A percentile compares a stretch with the other conserved stretches of the same genome.
phyloP scores from a whole-genome alignment of 352 stramenopile genomes.

The Phytophthora idaei region DNA sequence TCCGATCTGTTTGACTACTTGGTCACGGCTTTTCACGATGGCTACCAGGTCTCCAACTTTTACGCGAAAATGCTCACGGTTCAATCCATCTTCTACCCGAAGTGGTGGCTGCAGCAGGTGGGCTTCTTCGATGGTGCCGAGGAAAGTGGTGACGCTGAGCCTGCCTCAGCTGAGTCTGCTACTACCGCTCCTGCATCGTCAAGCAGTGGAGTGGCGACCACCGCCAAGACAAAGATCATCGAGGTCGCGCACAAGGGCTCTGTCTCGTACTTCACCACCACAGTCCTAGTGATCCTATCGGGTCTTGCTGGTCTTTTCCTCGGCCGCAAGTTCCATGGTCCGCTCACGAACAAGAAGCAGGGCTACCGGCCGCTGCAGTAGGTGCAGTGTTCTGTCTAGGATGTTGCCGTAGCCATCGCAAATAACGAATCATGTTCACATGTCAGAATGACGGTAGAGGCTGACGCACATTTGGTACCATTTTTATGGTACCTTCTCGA shows the following conservation, averaged over 20 bases:
- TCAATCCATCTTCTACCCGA: slow-evolving; percentile 79
- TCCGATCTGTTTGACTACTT: slow-evolving; percentile 70
- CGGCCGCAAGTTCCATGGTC: slow-evolving; percentile 58
- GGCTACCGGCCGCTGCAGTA: slow-evolving; percentile 59
- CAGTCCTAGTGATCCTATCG: slow-evolving; percentile 55
- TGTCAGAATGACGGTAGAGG: slow-evolving; percentile 21
- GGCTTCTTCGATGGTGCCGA: slow-evolving; percentile 65
- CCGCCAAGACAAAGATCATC: slow-evolving; percentile 19
- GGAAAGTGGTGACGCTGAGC: slow-evolving; percentile 14
- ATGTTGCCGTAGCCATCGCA: slow-evolving; percentile 18
- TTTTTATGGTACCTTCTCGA: slow-evolving; percentile 18
- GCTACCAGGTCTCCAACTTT: slow-evolving; percentile 73
- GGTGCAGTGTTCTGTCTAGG: not conserved
- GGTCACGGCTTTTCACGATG: slow-evolving; percentile 83
- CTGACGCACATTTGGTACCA: slow-evolving; percentile 19
- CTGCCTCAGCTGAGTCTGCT: slow-evolving; percentile 9
- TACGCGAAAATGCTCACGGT: slow-evolving; percentile 45
- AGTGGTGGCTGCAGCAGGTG: slow-evolving; percentile 83
- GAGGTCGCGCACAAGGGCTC: slow-evolving; percentile 22
- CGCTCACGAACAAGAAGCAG: slow-evolving; percentile 45
- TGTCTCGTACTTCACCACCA: slow-evolving; percentile 60
- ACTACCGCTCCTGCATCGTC: slow-evolving; percentile 18
- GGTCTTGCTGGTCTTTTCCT: slow-evolving; percentile 54
- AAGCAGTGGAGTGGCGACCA: slow-evolving; percentile 21
- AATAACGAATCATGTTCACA: not conserved